phyloP scores from a whole-genome alignment of 2,329 filamentous ascomycete genomes.

The Myriangium duriaei region DNA sequence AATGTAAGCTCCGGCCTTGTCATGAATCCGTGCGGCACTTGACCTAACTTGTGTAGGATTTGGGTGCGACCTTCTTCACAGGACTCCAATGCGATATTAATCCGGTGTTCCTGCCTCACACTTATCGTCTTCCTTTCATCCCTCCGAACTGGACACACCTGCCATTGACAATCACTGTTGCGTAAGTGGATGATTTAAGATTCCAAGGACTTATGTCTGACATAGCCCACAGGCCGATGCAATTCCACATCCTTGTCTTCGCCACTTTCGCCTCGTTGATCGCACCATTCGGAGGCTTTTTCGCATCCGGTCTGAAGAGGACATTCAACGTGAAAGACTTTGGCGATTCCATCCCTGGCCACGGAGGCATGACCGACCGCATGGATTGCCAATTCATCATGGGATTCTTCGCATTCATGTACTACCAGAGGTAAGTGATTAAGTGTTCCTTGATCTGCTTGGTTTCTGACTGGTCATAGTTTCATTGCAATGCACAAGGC shows the following conservation, averaged over 20 bases:
- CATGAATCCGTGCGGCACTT: conserved; percentile 11
- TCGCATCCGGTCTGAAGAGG: conserved; percentile 91
- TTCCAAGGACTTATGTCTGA: no score
- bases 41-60: conserved; percentile 39
- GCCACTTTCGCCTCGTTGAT: conserved; percentile 93
- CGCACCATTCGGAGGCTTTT: conserved; percentile 95
- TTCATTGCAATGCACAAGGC: conserved; percentile 87
- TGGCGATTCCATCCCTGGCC: conserved; percentile 91
- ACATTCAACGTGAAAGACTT: conserved; percentile 99
- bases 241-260: conserved; percentile 82
- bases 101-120: conserved; percentile 72
- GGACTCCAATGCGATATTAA: conserved; percentile 84
- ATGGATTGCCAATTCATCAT: conserved; percentile 99
- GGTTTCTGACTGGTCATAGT: conserved; percentile 31
- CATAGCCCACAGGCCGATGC: conserved; percentile 49
- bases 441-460: no score
- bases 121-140: conserved; percentile 52
- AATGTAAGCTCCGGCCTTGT: conserved; percentile 43
- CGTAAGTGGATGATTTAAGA: conserved; percentile 27
- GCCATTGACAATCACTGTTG: conserved; percentile 59
- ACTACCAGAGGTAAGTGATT: conserved; percentile 53
- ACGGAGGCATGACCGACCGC: conserved; percentile 94
- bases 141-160: conserved; percentile 54
- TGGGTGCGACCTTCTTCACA: conserved; percentile 85
- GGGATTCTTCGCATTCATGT: conserved; percentile 97